These are phyloP conservation scores for Solanum medicagineum DNA, from an alignment of 257 asterid species.

Conservation along the genomic window DNA sequence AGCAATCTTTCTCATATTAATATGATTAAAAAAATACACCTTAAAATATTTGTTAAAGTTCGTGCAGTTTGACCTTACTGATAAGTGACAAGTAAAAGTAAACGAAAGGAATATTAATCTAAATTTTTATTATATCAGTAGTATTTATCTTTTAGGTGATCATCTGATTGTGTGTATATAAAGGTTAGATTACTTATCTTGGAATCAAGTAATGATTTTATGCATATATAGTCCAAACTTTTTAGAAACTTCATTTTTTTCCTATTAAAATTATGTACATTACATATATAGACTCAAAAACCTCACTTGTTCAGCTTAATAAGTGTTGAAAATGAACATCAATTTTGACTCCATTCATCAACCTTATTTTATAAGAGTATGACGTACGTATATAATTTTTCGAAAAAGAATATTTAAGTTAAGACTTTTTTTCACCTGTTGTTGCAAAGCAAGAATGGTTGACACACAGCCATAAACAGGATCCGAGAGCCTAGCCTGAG, in stretches of 20 bases:
- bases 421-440: slow-evolving; percentile 32
- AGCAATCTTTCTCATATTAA: too few relatives aligned
- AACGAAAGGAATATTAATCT: too few relatives aligned
- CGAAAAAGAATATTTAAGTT: neutral
- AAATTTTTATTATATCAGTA: too few relatives aligned
- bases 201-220: too few relatives aligned
- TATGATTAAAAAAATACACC: too few relatives aligned
- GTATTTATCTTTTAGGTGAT: too few relatives aligned
- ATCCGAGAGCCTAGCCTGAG: slow-evolving; percentile 82
- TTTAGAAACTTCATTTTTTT: neutral
- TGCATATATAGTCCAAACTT: too few relatives aligned
- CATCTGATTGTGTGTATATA: too few relatives aligned
- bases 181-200: too few relatives aligned
- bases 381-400: neutral
- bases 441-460: slow-evolving; percentile 68
- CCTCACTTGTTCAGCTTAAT: neutral
- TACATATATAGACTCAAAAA: neutral
- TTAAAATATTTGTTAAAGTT: too few relatives aligned
- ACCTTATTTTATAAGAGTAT: neutral
- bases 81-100: too few relatives aligned
- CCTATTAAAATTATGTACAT: neutral
- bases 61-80: too few relatives aligned
- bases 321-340: neutral
- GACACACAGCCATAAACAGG: slow-evolving; percentile 89
- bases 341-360: neutral